Percentiles rank a stretch among this genome's conserved stretches.
Conservation (phyloP, 495 filamentous ascomycete species). For the Paragyromitra xinjiangensis region DNA sequence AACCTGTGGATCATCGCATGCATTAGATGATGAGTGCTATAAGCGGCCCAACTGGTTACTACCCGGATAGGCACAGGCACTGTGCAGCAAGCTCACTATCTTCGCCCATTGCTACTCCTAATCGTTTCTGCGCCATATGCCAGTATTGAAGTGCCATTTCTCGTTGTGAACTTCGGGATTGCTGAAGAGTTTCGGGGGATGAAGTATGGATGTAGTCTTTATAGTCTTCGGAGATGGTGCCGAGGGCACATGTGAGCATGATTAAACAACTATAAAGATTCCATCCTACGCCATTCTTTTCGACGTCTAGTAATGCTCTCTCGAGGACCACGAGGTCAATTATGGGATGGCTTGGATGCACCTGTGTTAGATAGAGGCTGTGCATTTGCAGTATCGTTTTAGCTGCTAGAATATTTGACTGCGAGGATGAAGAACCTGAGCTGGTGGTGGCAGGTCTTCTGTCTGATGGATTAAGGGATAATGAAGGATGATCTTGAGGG, state of each 20-base stretch:
- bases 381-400: constrained; percentile 22
- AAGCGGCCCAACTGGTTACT: constrained; percentile 23
- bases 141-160: constrained; percentile 55
- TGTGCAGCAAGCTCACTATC: constrained; percentile 59
- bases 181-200: constrained; percentile 47
- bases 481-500: constrained; percentile 25
- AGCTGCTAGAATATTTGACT: background rate
- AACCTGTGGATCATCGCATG: constrained; percentile 50
- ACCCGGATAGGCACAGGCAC: constrained; percentile 61
- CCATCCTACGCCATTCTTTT: constrained; percentile 57
- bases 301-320: constrained; percentile 19
- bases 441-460: background rate
- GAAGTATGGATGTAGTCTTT: constrained; percentile 54
- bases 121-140: constrained; percentile 59
- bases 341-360: constrained; percentile 41
- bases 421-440: constrained; percentile 9
- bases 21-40: constrained; percentile 23
- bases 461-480: background rate
- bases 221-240: constrained; percentile 59
- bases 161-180: constrained; percentile 54
- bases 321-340: constrained; percentile 38
- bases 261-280: constrained; percentile 58
- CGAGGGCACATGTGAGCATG: constrained; percentile 59
- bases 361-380: constrained; percentile 18
- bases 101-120: constrained; percentile 58